Evolutionary conservation across 306 rosid genomes (phyloP).

Genomic region (Pyrus betulifolia): DNA sequence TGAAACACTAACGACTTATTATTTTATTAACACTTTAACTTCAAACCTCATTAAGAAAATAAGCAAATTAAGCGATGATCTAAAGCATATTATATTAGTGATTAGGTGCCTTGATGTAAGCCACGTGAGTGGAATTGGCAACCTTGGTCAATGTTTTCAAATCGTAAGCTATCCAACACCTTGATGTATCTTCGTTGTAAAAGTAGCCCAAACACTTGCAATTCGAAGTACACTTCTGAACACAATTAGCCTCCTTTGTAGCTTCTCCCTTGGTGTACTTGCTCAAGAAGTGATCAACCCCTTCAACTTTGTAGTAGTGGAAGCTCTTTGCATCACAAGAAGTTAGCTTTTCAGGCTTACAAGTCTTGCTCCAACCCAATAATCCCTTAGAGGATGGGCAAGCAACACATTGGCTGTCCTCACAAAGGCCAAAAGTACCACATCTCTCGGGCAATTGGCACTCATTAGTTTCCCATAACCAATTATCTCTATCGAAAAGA

Average conservation of each 20-base stretch:
- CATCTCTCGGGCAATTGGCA: conserved; percentile 53
- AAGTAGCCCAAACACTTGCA: conserved; percentile 62
- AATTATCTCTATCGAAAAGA: conserved; percentile 34
- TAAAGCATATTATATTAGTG: too few relatives aligned
- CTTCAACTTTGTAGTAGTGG: conserved; percentile 49
- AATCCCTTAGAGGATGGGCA: conserved; percentile 47
- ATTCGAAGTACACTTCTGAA: conserved; percentile 36
- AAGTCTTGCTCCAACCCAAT: conserved; percentile 49
- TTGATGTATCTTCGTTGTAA: conserved; percentile 35
- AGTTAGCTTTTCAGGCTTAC: conserved; percentile 31
- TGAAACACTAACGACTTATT: too few relatives aligned
- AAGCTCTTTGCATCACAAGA: conserved; percentile 33
- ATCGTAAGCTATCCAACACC: conserved; percentile 53
- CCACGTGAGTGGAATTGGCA: conserved; percentile 19
- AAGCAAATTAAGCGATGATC: too few relatives aligned
- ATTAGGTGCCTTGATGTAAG: conserved; percentile 41
- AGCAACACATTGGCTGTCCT: conserved; percentile 57
- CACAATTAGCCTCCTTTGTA: conserved; percentile 40
- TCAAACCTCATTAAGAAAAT: too few relatives aligned
- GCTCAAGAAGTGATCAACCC: conserved; percentile 61
- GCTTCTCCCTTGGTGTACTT: conserved; percentile 35
- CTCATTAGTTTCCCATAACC: conserved; percentile 25
- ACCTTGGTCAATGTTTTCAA: conserved; percentile 39
- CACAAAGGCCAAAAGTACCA: conserved; percentile 56
- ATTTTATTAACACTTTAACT: too few relatives aligned